Percentiles rank a stretch among this genome's conserved stretches.
These are phyloP conservation scores for Beauveria brongniartii DNA, from an alignment of 2,329 filamentous ascomycete genomes.

Conservation along the genomic window DNA sequence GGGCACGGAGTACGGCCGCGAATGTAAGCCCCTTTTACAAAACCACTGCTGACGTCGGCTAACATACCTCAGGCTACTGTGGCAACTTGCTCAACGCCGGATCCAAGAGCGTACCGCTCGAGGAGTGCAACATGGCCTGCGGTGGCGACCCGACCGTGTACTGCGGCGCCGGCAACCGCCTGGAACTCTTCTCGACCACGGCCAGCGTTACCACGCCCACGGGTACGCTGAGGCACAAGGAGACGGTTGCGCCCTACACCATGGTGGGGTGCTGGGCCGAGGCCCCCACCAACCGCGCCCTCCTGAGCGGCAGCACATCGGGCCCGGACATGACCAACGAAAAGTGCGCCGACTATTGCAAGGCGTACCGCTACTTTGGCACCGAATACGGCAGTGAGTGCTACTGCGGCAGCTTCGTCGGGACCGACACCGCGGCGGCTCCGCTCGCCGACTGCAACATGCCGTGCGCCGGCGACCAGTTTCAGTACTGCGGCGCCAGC, in stretches of 20 bases:
- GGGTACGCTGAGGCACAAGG: slow-evolving; percentile 19
- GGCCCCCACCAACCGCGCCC: slow-evolving; percentile 26
- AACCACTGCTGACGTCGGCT: neutral
- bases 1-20: slow-evolving; percentile 43
- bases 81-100: slow-evolving; percentile 31
- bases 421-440: slow-evolving; percentile 19
- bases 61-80: slow-evolving; percentile 32
- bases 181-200: slow-evolving; percentile 36
- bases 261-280: slow-evolving; percentile 35
- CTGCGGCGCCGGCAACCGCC: slow-evolving; percentile 34
- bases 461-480: slow-evolving; percentile 24
- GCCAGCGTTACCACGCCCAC: slow-evolving; percentile 22
- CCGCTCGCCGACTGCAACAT: slow-evolving; percentile 26
- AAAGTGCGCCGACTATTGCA: slow-evolving; percentile 26
- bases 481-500: slow-evolving; percentile 27
- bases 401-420: slow-evolving; percentile 29
- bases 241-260: slow-evolving; percentile 23
- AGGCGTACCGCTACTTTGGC: slow-evolving; percentile 32
- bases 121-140: slow-evolving; percentile 32
- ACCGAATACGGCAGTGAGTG: slow-evolving; percentile 32
- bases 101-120: slow-evolving; percentile 21
- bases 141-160: slow-evolving; percentile 33
- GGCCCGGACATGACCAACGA: slow-evolving; percentile 26
- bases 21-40: slow-evolving; percentile 30
- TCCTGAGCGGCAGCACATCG: slow-evolving; percentile 20